A percentile compares a stretch with the other conserved stretches of the same genome.
phyloP scores from a whole-genome alignment of 257 asterid species.

The Scutellaria galericulata region DNA sequence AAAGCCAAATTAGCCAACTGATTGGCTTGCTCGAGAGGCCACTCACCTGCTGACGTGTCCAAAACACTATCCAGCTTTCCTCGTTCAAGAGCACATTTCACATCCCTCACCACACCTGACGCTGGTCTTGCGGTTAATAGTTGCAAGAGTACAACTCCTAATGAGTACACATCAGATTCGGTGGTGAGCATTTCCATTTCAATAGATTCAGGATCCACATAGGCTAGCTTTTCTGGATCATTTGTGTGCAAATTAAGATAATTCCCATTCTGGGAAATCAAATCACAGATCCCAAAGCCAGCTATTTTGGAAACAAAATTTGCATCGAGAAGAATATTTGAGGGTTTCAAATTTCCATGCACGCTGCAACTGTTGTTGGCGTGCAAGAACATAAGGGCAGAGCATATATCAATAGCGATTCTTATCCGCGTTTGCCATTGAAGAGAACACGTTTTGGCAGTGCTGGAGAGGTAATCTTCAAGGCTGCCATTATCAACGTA shows the following conservation, averaged over 20 bases:
- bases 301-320: slow-evolving; percentile 72
- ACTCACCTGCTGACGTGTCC: slow-evolving; percentile 85
- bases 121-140: slow-evolving; percentile 79
- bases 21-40: slow-evolving; percentile 64
- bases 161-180: slow-evolving; percentile 83
- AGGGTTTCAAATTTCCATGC: slow-evolving; percentile 79
- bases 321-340: slow-evolving; percentile 67
- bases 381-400: slow-evolving; percentile 74
- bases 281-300: slow-evolving; percentile 57
- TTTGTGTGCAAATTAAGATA: slow-evolving; percentile 28
- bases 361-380: slow-evolving; percentile 45
- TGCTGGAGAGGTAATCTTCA: slow-evolving; percentile 65
- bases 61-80: slow-evolving; percentile 59
- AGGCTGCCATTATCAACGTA: slow-evolving; percentile 81
- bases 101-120: slow-evolving; percentile 60
- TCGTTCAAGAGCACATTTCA: slow-evolving; percentile 65
- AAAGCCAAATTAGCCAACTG: slow-evolving; percentile 65
- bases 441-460: slow-evolving; percentile 54
- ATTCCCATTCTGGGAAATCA: slow-evolving; percentile 47
- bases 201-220: slow-evolving; percentile 59
- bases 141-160: slow-evolving; percentile 64
- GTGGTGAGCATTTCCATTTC: slow-evolving; percentile 53
- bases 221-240: slow-evolving; percentile 49
- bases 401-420: slow-evolving; percentile 72
- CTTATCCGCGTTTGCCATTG: slow-evolving; percentile 81